Evolutionary conservation across 2,329 filamentous ascomycete species (phyloP).

Genomic region (Cytospora paraplurivora): DNA sequence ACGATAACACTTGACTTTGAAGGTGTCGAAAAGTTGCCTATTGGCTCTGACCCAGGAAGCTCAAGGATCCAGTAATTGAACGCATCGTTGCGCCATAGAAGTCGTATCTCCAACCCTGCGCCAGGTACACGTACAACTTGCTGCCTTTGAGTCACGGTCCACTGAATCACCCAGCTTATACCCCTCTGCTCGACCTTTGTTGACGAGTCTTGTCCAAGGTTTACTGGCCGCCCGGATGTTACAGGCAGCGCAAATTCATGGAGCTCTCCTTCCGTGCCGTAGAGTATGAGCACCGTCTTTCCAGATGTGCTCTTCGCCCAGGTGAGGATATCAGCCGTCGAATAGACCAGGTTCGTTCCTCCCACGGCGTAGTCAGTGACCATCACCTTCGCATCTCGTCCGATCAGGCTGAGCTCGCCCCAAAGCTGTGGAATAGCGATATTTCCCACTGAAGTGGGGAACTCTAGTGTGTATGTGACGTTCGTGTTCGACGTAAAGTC

Average conservation of each 20-base stretch:
- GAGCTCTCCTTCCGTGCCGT: conserved; percentile 62
- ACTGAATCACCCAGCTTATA: conserved; percentile 35
- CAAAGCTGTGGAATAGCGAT: conserved; percentile 59
- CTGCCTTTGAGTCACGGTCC: conserved; percentile 34
- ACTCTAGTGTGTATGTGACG: conserved; percentile 62
- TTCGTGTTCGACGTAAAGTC: conserved; percentile 60
- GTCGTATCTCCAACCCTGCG: conserved; percentile 50
- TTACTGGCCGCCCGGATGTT: not conserved
- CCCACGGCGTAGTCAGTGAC: conserved; percentile 67
- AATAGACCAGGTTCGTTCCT: conserved; percentile 62
- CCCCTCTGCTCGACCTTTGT: conserved; percentile 32
- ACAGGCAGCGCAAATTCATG: conserved; percentile 60
- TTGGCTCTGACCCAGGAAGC: conserved; percentile 34
- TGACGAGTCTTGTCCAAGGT: conserved; percentile 24
- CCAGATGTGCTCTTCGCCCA: conserved; percentile 66
- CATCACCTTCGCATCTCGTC: conserved; percentile 68
- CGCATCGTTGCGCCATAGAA: conserved; percentile 57
- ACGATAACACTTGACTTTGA: conserved; percentile 53
- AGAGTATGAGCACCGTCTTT: conserved; percentile 64
- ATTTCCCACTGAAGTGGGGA: conserved; percentile 56
- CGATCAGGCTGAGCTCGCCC: conserved; percentile 57
- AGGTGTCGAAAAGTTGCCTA: conserved; percentile 39
- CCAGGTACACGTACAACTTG: conserved; percentile 39
- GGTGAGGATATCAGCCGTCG: conserved; percentile 69
- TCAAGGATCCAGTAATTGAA: conserved; percentile 71